Evolutionary conservation across 768 basidiomycete species (phyloP), one percentile per base, ranked within the genome.

Genomic region (Hortiboletus flavorubellus): DNA sequence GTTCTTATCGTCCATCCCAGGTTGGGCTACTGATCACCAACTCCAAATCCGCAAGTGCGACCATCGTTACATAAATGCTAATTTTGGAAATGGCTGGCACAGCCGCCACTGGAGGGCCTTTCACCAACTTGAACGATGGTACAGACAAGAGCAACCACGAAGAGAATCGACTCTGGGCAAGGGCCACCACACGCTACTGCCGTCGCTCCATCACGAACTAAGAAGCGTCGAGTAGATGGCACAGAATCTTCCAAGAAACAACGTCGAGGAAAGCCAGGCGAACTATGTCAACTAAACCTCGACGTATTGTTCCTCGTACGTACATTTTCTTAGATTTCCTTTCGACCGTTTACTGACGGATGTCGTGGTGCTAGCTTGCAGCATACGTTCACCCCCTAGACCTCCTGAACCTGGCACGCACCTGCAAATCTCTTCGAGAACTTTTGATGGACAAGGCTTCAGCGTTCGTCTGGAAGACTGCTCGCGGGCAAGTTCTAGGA

Each of bases 401-500:
- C 21, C 54, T 55, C 10, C 3, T 55, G 14, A 55, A 38, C 8
- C 54, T 55, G 8, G 54, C 42, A 3, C 52, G 52, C 15, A 53
- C 52, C 8, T 53, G 52, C 30, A 53, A 40, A 9, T 53, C 52
- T 12, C 54, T 54, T 11, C 54, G 54, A 14, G 18, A 26, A 3
- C 54, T 55, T 11, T 68, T 81, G 14, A 72, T 76, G 65, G 53
- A 46, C 45, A 60, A 51, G 51, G 23, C 71, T 55, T 52, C 69
- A 63, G 47, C 57, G 66, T 56, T 70, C 54, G 49, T 71, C 56
- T 58, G 71, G 69, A 63, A 52, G 44, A 41, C 50, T 6, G 58
- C 53, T 6, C 70, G 77, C 18, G 49, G 49, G 12, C 72, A 70
- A 46, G 63, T 76, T 11, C 49, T 59, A 21, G 73, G 21, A 21